Percentiles rank a stretch among this genome's conserved stretches.
These are phyloP conservation scores for Mucor piriformis DNA, from an alignment of 371 early-diverging fungal species.

Conservation along the genomic window DNA sequence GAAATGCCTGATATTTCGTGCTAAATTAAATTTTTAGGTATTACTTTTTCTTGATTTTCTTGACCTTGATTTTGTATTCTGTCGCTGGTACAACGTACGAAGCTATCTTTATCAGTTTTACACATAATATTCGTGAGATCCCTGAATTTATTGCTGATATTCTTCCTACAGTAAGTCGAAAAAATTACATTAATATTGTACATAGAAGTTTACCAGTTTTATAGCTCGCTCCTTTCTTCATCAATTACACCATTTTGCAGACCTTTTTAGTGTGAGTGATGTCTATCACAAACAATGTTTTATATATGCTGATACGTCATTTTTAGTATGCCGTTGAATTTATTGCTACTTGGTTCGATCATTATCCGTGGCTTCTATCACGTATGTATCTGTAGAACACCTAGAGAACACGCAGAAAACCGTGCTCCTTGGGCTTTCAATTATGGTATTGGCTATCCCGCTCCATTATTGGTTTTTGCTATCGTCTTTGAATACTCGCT, in stretches of 20 bases:
- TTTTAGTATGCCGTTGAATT: slow-evolving; percentile 63
- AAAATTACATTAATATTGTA: neutral
- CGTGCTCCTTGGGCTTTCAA: slow-evolving; percentile 61
- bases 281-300: neutral
- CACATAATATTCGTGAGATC: slow-evolving; percentile 58
- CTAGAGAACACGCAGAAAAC: slow-evolving; percentile 69
- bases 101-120: slow-evolving; percentile 58
- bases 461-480: slow-evolving; percentile 79
- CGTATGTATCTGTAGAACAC: slow-evolving; percentile 64
- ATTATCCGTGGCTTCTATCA: slow-evolving; percentile 44
- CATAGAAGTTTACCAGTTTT: no score
- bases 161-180: slow-evolving; percentile 50
- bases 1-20: neutral
- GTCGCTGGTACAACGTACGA: slow-evolving; percentile 72
- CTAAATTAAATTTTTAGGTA: slow-evolving; percentile 50
- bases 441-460: slow-evolving; percentile 66
- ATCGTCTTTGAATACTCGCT: slow-evolving; percentile 86
- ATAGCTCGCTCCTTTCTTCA: slow-evolving; percentile 78
- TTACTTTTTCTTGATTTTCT: slow-evolving; percentile 88
- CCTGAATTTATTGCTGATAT: slow-evolving; percentile 62
- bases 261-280: slow-evolving; percentile 55
- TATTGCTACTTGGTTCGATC: slow-evolving; percentile 62
- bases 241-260: slow-evolving; percentile 75
- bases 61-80: slow-evolving; percentile 85
- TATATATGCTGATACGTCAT: neutral